These are phyloP conservation scores for Calonectria pauciramosa DNA, from an alignment of 2,329 filamentous ascomycete species.

Conservation along the genomic window DNA sequence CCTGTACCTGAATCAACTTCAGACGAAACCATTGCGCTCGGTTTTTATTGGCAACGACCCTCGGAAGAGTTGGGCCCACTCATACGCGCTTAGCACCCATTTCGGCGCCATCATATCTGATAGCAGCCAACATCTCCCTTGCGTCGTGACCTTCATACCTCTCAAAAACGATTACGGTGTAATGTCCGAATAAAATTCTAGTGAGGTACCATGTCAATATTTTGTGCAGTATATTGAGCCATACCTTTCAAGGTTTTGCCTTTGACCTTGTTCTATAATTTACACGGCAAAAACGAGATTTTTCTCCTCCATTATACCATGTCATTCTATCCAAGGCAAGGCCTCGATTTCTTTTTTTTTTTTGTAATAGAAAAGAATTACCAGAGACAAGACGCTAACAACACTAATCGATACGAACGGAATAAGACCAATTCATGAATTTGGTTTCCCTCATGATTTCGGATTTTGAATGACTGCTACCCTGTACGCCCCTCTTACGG, in stretches of 20 bases:
- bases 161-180: neutral
- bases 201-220: neutral
- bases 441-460: neutral
- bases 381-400: too few relatives aligned
- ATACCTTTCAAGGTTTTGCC: neutral
- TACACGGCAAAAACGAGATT: neutral
- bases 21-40: neutral
- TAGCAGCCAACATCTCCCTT: neutral
- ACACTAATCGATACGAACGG: neutral
- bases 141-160: neutral
- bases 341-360: too few relatives aligned
- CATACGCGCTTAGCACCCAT: neutral
- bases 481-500: neutral
- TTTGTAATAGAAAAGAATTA: too few relatives aligned
- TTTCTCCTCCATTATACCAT: neutral
- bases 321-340: neutral
- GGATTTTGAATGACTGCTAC: neutral
- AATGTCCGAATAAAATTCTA: neutral
- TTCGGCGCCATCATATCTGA: neutral
- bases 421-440: neutral
- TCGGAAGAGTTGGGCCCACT: neutral
- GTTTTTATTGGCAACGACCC: constrained; percentile 1
- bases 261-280: too few relatives aligned
- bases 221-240: neutral
- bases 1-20: constrained; percentile 27